A percentile compares a stretch with the other conserved stretches of the same genome.
These are phyloP conservation scores for Ophiostoma triangulosporum DNA, from an alignment of 2,329 filamentous ascomycete species.

Conservation along the genomic window DNA sequence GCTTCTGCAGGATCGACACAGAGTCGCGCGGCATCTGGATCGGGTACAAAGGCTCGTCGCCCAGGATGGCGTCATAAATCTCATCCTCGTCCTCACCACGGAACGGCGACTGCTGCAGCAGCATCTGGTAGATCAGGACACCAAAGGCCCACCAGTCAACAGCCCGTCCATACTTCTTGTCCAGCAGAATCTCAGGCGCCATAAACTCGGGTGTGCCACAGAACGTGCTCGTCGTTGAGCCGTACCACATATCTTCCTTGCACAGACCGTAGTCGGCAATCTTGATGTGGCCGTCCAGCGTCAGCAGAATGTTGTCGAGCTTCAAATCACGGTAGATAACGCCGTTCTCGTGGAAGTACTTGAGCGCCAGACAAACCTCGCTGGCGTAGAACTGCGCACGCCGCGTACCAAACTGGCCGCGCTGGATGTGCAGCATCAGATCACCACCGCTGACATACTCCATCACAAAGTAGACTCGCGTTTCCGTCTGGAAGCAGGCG, in stretches of 20 bases:
- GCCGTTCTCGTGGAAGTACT: slow-evolving; percentile 99
- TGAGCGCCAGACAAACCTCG: slow-evolving; percentile 90
- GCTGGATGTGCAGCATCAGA: slow-evolving; percentile 97
- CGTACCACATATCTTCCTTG: slow-evolving; percentile 99
- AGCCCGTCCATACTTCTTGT: slow-evolving; percentile 95
- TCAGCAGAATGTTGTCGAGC: slow-evolving; percentile 81
- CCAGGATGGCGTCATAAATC: slow-evolving; percentile 96
- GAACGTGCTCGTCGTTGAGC: slow-evolving; percentile 91
- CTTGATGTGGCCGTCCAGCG: slow-evolving; percentile 94
- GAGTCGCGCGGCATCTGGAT: slow-evolving; percentile 98
- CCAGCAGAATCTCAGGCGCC: slow-evolving; percentile 95
- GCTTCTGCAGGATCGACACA: slow-evolving; percentile 93
- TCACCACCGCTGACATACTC: slow-evolving; percentile 98
- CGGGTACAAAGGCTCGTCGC: slow-evolving; percentile 92
- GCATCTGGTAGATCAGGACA: slow-evolving; percentile 98
- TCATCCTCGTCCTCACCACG: slow-evolving; percentile 97
- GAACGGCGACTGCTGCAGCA: slow-evolving; percentile 96
- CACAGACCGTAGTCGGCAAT: slow-evolving; percentile 97
- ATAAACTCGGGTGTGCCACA: slow-evolving; percentile 99
- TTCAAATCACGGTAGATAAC: slow-evolving; percentile 98
- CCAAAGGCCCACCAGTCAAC: slow-evolving; percentile 99
- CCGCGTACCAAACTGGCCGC: slow-evolving; percentile 90
- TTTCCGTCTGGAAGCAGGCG: slow-evolving; percentile 98
- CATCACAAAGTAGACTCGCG: slow-evolving; percentile 98
- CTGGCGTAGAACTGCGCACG: slow-evolving; percentile 97